phyloP scores from a whole-genome alignment of 176 grass and related monocot species.

The Typha latifolia region DNA sequence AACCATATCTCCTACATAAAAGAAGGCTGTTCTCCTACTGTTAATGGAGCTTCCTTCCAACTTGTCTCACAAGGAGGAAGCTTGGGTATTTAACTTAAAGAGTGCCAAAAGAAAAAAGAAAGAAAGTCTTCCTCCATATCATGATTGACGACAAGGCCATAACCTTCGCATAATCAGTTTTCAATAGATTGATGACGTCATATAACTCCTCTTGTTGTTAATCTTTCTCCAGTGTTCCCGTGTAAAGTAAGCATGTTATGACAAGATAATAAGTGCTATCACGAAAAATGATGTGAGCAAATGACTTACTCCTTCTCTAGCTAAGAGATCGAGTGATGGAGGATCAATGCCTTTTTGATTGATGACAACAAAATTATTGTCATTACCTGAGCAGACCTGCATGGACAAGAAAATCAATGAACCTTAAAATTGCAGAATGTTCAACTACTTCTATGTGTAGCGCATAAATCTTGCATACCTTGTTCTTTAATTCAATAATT shows the following conservation, averaged over 20 bases:
- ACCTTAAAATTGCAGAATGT: neutral
- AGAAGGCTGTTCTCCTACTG: too few species aligned
- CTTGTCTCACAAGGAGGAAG: too few species aligned
- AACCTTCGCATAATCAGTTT: too few species aligned
- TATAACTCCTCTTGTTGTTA: too few species aligned
- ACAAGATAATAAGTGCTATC: neutral
- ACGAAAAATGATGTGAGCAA: neutral
- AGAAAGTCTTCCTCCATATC: too few species aligned
- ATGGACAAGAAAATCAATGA: neutral
- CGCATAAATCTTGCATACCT: conserved; percentile 27
- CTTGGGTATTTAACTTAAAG: too few species aligned
- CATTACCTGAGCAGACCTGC: conserved; percentile 63
- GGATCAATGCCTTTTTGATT: conserved; percentile 99
- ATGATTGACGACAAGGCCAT: too few species aligned
- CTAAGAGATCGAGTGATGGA: conserved; percentile 89
- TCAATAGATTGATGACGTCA: too few species aligned
- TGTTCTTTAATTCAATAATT: conserved; percentile 92
- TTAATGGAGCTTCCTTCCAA: too few species aligned
- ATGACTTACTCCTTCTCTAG: conserved; percentile 80
- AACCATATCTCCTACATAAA: too few species aligned
- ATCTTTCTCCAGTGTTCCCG: neutral
- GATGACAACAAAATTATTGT: conserved; percentile 93
- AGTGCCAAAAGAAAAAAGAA: too few species aligned
- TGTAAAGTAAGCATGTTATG: neutral
- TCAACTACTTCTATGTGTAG: neutral